phyloP scores from a whole-genome alignment of 108 stramenopile species.

The Poteriospumella lacustris region DNA sequence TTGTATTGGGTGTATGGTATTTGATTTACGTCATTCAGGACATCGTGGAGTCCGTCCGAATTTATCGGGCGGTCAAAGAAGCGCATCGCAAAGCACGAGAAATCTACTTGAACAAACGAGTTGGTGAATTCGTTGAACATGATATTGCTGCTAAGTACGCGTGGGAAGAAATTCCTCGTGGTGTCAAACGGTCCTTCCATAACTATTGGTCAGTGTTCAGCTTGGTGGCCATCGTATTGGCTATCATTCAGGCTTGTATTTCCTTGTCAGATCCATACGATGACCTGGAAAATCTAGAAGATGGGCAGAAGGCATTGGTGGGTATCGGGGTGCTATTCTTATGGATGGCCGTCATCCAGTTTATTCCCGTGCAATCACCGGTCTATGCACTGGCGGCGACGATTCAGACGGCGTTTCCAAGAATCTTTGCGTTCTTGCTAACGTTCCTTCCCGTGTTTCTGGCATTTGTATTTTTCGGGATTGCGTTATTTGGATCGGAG shows the following conservation, averaged over 20 bases:
- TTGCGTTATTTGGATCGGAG: neutral
- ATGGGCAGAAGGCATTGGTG: neutral
- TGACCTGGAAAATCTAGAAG: neutral
- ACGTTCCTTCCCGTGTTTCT: neutral
- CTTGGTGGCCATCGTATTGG: no score
- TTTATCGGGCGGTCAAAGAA: neutral
- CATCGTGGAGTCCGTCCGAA: neutral
- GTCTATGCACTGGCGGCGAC: neutral
- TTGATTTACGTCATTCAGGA: neutral
- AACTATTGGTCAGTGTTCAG: neutral
- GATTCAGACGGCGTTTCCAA: neutral
- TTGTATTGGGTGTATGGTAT: neutral
- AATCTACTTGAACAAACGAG: neutral
- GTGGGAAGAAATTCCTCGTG: neutral
- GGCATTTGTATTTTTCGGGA: neutral
- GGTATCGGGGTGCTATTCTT: neutral
- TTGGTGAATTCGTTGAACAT: neutral
- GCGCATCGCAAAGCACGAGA: neutral
- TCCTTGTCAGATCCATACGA: neutral
- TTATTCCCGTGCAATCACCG: neutral
- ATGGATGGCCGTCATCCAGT: neutral
- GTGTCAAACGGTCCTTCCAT: neutral
- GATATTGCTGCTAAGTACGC: neutral
- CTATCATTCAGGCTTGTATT: no score
- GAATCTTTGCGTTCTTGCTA: neutral